Evolutionary conservation across 2,329 filamentous ascomycete genomes (phyloP).

Genomic region (Colletotrichum phormii): DNA sequence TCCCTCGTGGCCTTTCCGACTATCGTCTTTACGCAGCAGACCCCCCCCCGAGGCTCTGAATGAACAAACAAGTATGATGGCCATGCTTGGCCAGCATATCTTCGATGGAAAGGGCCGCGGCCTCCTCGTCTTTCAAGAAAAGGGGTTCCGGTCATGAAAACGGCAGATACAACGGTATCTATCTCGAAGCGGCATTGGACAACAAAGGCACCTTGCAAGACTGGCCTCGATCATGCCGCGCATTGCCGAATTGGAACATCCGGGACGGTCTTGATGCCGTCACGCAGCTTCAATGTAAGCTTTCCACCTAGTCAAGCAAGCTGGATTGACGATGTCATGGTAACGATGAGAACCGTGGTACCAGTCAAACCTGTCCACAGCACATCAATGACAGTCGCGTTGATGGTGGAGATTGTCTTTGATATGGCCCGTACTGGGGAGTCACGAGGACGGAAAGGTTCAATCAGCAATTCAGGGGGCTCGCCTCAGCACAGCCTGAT

Average conservation of each 20-base stretch:
- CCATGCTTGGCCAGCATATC: background rate
- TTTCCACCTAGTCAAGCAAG: background rate
- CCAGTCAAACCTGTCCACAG: background rate
- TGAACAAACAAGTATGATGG: background rate
- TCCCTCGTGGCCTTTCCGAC: background rate
- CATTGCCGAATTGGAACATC: background rate
- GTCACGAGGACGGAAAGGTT: background rate
- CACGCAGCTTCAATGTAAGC: no score
- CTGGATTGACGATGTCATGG: background rate
- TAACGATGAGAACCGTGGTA: background rate
- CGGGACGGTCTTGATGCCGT: background rate
- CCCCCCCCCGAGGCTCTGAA: background rate
- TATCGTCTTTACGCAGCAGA: background rate
- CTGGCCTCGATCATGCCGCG: background rate
- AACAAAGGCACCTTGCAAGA: background rate
- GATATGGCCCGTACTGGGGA: background rate
- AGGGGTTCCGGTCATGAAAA: background rate
- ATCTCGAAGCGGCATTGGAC: slow-evolving; percentile 2
- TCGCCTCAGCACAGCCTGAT: background rate
- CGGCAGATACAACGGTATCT: background rate
- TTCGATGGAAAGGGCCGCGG: background rate
- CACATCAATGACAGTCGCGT: background rate
- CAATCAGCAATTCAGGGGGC: background rate
- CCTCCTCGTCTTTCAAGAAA: background rate
- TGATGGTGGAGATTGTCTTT: background rate